phyloP scores from a whole-genome alignment of 78 protist genomes.

The slime mould (Dictyostelium discoideum) region DNA sequence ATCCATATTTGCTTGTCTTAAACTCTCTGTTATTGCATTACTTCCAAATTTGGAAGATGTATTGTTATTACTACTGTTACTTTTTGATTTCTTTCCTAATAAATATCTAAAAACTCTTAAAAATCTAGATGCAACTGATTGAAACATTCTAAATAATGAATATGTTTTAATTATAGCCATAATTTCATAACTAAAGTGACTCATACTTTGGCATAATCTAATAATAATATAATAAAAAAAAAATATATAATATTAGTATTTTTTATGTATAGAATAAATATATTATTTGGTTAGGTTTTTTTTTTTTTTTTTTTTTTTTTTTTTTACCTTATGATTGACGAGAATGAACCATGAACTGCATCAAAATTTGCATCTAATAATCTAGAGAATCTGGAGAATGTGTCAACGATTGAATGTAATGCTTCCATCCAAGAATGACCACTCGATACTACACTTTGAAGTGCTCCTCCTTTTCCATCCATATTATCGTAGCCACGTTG shows the following conservation, averaged over 20 bases:
- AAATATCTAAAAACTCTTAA: constrained; percentile 44
- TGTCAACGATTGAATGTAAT: background rate
- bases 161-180: constrained; percentile 46
- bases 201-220: constrained; percentile 75
- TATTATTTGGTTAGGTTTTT: background rate
- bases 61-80: background rate
- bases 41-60: background rate
- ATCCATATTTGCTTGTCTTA: background rate
- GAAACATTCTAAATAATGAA: constrained; percentile 70
- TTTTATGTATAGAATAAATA: background rate
- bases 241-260: too few relatives aligned
- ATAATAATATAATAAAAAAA: background rate
- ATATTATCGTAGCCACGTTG: background rate
- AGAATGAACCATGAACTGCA: constrained; percentile 76
- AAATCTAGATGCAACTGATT: constrained; percentile 27
- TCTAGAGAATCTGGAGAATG: constrained; percentile 8
- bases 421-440: constrained; percentile 13
- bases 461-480: constrained; percentile 11
- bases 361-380: constrained; percentile 63
- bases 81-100: background rate
- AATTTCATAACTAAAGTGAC: constrained; percentile 58
- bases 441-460: constrained; percentile 17
- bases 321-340: constrained; percentile 53
- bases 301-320: background rate
- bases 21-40: background rate